These are phyloP conservation scores for Phyllosticta citriasiana DNA, from an alignment of 2,329 filamentous ascomycete genomes.

Conservation along the genomic window DNA sequence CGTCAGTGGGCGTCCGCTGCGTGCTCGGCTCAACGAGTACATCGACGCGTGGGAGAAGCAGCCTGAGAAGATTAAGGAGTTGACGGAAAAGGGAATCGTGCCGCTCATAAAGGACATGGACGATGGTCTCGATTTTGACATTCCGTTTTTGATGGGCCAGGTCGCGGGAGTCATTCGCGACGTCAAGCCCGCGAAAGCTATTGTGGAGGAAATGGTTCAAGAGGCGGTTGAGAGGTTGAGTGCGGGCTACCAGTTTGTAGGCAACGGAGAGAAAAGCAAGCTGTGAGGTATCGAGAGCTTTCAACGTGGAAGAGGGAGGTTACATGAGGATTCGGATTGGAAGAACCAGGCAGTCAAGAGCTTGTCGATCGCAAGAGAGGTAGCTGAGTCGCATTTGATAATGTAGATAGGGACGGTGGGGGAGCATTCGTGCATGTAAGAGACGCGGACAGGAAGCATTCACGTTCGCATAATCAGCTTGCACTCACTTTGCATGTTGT, in stretches of 20 bases:
- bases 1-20: slow-evolving; percentile 68
- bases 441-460: too few relatives aligned
- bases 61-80: slow-evolving; percentile 62
- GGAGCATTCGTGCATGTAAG: too few relatives aligned
- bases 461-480: too few relatives aligned
- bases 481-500: too few relatives aligned
- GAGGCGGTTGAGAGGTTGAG: slow-evolving; percentile 30
- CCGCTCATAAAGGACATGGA: slow-evolving; percentile 78
- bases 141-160: slow-evolving; percentile 89
- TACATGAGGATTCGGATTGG: neutral
- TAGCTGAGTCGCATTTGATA: too few relatives aligned
- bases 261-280: slow-evolving; percentile 20
- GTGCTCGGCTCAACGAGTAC: slow-evolving; percentile 76
- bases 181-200: slow-evolving; percentile 70
- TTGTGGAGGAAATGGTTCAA: slow-evolving; percentile 81
- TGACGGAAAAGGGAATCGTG: slow-evolving; percentile 68
- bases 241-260: slow-evolving; percentile 26
- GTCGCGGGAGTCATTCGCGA: slow-evolving; percentile 69
- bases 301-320: neutral
- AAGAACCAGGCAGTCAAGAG: neutral
- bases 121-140: slow-evolving; percentile 69
- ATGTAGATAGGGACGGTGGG: too few relatives aligned
- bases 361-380: neutral
- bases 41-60: slow-evolving; percentile 69
- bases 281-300: slow-evolving; percentile 16